Base-by-base conservation (phyloP, 345 rosid species). In the Sisymbrium altissimum region DNA sequence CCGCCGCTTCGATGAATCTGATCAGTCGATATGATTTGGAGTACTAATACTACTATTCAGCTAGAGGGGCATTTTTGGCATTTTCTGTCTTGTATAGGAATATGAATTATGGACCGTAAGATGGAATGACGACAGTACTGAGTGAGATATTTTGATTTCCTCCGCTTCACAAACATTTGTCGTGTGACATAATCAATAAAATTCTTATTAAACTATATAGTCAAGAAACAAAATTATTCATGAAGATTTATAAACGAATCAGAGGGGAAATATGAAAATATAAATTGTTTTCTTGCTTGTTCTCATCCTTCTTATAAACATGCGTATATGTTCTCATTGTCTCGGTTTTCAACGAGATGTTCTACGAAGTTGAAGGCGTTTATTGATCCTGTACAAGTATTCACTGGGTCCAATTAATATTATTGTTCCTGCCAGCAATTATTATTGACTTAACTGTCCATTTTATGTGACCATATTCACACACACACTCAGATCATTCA, bases 1-100 rank as follows among this genome's bases (percentile, higher is more conserved):
- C 33, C 25, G 75, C 38, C 25, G 76, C 55, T 25, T n/a, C 9
- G 32, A 36, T 2, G 58, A 57, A 43, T n/a, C 49, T 5, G 50
- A 23, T 23, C 25, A 64, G 39, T 38, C 81, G 1, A 68, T 80
- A 44, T 73, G 53, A 78, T 10, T 70, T 17, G 77, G 70, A 14
- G 38, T 44, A 6, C 4, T 54, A 33, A 19, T 44, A 6, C 4
- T 54, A 33, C 8, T 23, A 19, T 57, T 74, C 13, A 48, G 53
- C 55, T 68, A 60, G 64, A 49, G 56, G 56, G 40, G 10, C 50
- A 53, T 25, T 76, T 69, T 76, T 62, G 70, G 49, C 41, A 76
- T 36, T 53, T 69, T 55, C 10, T 18, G 14, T 53, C 52, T 69
- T 63, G 79, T 70, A 63, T 70, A 76, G 65, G 69, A 69, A 54